Evolutionary conservation across 1,139 yeast genomes (phyloP).

Genomic region (Casaregolazyma lundiana): DNA sequence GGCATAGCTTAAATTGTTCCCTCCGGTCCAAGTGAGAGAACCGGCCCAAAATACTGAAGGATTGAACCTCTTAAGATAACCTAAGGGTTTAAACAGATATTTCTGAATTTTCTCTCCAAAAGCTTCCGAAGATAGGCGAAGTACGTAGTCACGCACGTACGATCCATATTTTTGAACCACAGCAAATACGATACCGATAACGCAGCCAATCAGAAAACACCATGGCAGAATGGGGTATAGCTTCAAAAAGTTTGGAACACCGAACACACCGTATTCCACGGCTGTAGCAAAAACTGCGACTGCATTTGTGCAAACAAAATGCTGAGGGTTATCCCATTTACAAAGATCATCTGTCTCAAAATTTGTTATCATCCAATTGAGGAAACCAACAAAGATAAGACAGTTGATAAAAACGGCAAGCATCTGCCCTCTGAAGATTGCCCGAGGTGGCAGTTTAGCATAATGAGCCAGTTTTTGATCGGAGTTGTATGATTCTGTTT

Average conservation of each 20-base stretch:
- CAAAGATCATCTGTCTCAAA: constrained; percentile 35
- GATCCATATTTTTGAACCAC: constrained; percentile 38
- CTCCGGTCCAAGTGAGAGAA: constrained; percentile 39
- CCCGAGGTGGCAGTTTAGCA: constrained; percentile 51
- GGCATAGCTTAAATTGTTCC: constrained; percentile 49
- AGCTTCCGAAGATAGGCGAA: neutral
- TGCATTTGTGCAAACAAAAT: constrained; percentile 37
- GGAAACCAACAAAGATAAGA: constrained; percentile 43
- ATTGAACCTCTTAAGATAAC: constrained; percentile 34
- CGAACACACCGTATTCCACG: constrained; percentile 59
- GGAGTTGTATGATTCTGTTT: constrained; percentile 43
- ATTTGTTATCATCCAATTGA: constrained; percentile 46
- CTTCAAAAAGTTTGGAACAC: constrained; percentile 51
- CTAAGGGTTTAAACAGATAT: constrained; percentile 32
- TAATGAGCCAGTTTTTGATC: constrained; percentile 52
- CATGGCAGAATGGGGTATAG: constrained; percentile 45
- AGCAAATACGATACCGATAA: constrained; percentile 34
- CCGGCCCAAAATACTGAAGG: constrained; percentile 48
- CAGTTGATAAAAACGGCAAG: constrained; percentile 34
- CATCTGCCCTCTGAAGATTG: constrained; percentile 51
- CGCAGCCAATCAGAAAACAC: constrained; percentile 41
- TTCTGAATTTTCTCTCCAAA: constrained; percentile 16
- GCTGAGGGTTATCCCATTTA: constrained; percentile 33
- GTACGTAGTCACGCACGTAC: neutral
- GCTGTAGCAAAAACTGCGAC: constrained; percentile 46